These are phyloP conservation scores for Colletotrichum sp. DNA, from an alignment of 2,329 filamentous ascomycete genomes.

Conservation along the genomic window DNA sequence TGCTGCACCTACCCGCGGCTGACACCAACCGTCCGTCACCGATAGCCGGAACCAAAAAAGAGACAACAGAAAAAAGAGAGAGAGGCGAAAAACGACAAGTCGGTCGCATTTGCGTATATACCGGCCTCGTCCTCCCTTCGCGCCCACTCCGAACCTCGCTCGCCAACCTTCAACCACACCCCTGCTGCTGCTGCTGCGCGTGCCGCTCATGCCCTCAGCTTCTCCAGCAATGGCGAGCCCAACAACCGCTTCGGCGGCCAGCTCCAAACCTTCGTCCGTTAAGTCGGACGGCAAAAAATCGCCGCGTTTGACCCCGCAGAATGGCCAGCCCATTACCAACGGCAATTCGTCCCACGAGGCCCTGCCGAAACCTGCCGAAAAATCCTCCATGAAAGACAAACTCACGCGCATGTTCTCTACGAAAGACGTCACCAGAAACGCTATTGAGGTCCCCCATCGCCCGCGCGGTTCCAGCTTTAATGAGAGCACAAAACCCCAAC, in stretches of 20 bases:
- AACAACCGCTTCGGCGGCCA: conserved; percentile 39
- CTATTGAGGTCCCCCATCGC: conserved; percentile 38
- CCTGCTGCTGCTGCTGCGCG: neutral
- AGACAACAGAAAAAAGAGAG: neutral
- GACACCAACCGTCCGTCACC: conserved; percentile 12
- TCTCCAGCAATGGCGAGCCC: conserved; percentile 20
- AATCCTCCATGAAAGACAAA: conserved; percentile 67
- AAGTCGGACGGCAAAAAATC: conserved; percentile 48
- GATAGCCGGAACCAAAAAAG: conserved; percentile 1
- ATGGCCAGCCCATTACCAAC: conserved; percentile 33
- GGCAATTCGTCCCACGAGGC: conserved; percentile 32
- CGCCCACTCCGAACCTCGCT: neutral
- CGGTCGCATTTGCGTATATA: conserved; percentile 16
- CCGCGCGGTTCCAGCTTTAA: conserved; percentile 37
- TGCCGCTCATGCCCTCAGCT: conserved; percentile 17
- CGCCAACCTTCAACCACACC: neutral
- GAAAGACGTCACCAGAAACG: conserved; percentile 51
- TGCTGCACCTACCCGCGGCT: conserved; percentile 2
- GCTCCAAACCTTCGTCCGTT: conserved; percentile 55
- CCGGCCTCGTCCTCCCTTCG: conserved; percentile 1
- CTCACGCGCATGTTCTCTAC: conserved; percentile 70
- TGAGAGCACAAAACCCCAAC: conserved; percentile 43
- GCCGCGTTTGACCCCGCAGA: conserved; percentile 41
- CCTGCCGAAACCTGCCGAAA: conserved; percentile 48
- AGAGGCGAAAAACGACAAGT: neutral